Conservation (phyloP, 768 basidiomycete species). For the Vararia minispora region DNA sequence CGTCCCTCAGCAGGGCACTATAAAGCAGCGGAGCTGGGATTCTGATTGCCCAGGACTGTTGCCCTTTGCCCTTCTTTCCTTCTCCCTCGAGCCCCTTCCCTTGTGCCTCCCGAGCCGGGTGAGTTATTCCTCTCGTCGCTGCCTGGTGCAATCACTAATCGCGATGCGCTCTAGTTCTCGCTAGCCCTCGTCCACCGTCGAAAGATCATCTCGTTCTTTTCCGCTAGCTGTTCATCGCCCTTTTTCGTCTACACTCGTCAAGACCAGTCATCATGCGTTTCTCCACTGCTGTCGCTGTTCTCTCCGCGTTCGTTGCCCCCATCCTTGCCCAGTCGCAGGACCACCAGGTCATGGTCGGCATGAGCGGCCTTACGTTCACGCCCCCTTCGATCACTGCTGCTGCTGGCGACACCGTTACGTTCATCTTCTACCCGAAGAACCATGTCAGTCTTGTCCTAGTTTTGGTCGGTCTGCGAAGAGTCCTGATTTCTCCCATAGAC, state of each 20-base stretch:
- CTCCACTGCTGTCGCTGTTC: slow-evolving; percentile 4
- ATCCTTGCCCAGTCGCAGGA: slow-evolving; percentile 4
- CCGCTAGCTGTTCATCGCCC: slow-evolving; percentile 2
- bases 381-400: slow-evolving; percentile 13
- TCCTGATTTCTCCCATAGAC: slow-evolving; percentile 17
- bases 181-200: slow-evolving; percentile 6
- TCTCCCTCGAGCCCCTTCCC: too few species aligned
- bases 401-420: slow-evolving; percentile 15
- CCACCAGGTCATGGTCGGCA: slow-evolving; percentile 10
- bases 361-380: slow-evolving; percentile 2
- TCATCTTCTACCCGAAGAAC: slow-evolving; percentile 12
- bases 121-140: background rate
- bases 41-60: too few species aligned
- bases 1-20: too few species aligned
- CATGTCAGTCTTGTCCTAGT: slow-evolving; percentile 11
- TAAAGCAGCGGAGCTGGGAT: too few species aligned
- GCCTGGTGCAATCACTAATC: background rate
- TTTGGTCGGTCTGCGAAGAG: slow-evolving; percentile 7
- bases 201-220: background rate
- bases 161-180: slow-evolving; percentile 10
- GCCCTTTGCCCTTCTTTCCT: too few species aligned
- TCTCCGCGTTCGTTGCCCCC: slow-evolving; percentile 5
- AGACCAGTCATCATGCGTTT: slow-evolving; percentile 8
- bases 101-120: too few species aligned
- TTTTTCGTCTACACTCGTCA: background rate